Conservation (phyloP, 306 rosid species). For the Gillenia trifoliata region DNA sequence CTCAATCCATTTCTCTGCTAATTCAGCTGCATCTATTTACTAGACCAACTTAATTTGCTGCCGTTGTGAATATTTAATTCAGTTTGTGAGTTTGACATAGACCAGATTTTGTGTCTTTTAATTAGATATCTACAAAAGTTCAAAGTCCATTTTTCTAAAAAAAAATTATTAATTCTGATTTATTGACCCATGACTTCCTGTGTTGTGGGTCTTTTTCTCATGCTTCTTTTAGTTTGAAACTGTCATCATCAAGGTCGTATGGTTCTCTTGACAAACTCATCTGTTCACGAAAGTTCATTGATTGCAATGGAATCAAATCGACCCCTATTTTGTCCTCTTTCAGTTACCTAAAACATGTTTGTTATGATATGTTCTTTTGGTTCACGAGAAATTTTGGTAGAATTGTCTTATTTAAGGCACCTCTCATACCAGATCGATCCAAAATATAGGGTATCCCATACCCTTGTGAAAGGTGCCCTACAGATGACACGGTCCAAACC, state of each 20-base stretch:
- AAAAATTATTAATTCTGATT: background rate
- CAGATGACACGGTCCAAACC: too few species aligned
- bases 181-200: constrained; percentile 20
- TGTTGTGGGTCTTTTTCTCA: constrained; percentile 5
- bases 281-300: background rate
- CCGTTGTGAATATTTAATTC: background rate
- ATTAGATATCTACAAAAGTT: too few species aligned
- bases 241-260: background rate
- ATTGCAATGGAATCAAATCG: background rate
- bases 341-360: background rate
- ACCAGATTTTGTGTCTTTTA: background rate
- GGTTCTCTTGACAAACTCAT: constrained; percentile 8
- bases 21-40: background rate
- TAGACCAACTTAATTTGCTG: background rate
- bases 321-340: constrained; percentile 16
- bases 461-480: too few species aligned
- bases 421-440: too few species aligned
- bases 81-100: background rate
- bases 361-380: too few species aligned
- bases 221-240: background rate
- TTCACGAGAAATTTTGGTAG: too few species aligned
- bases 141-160: too few species aligned
- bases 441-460: too few species aligned
- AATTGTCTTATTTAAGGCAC: too few species aligned
- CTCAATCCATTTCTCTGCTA: background rate